phyloP scores from a whole-genome alignment of 1,284 basidiomycete genomes.

The Jaminaea rosea region DNA sequence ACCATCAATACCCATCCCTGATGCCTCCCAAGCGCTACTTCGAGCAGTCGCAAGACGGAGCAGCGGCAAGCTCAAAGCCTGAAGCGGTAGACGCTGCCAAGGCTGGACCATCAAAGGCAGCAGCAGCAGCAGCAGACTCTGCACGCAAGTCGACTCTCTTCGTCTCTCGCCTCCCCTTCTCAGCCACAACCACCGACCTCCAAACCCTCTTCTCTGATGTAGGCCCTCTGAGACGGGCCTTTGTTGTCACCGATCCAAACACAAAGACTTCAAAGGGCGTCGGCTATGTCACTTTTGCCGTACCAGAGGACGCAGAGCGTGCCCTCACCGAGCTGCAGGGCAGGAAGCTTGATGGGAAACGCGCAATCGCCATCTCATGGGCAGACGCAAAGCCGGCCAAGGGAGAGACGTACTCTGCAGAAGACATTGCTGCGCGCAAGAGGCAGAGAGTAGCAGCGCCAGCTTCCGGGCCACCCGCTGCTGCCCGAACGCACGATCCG shows the following conservation, averaged over 20 bases:
- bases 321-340: constrained; percentile 39
- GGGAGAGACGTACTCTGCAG: constrained; percentile 8
- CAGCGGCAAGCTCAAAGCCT: background rate
- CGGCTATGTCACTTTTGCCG: constrained; percentile 90
- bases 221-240: constrained; percentile 85
- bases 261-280: constrained; percentile 85
- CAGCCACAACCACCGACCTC: constrained; percentile 79
- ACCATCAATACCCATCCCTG: background rate
- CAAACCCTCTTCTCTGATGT: constrained; percentile 89
- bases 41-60: background rate
- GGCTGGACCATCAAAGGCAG: constrained; percentile 6
- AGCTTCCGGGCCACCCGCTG: constrained; percentile 5
- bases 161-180: constrained; percentile 62
- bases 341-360: constrained; percentile 32
- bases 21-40: constrained; percentile 4
- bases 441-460: background rate
- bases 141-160: constrained; percentile 44
- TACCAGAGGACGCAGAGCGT: constrained; percentile 68
- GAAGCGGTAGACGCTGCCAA: background rate
- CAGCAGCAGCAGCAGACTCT: background rate
- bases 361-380: constrained; percentile 36
- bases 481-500: background rate
- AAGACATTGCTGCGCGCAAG: background rate
- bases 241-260: constrained; percentile 72
- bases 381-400: constrained; percentile 28